Base-by-base conservation (phyloP, 257 asterid species). In the Leptodermis oblonga region DNA sequence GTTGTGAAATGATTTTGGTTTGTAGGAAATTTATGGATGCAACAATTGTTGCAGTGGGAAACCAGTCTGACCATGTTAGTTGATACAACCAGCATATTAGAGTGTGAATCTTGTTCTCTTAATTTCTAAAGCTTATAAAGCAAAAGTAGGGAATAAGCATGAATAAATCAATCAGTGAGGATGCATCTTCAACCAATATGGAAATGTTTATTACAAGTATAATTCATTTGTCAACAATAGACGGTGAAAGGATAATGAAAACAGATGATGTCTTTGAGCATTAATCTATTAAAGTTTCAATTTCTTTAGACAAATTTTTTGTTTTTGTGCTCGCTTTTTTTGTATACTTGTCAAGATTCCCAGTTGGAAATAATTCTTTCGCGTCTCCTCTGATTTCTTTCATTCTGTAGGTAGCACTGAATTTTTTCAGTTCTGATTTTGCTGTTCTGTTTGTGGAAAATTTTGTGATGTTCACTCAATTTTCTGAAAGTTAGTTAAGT, bases 1-100 rank as follows among this genome's bases (percentile, higher is more conserved):
- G 25, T 20, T 59, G 63, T 43, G 43, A 48, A 67, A 48, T 59
- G 67, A 37, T 63, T 51, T 71, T 62, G 18, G 30, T 37, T 49
- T 71, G 62, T 71, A 41, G 70, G 34, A 52, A 36, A 52, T 22
- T 60, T 62, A 62, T 34, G 65, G 36, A 39, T 13, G 65, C 74
- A 58, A 28, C 34, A 30, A 5, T 70, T 70, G 31, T 62, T 71
- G 52, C 69, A 33, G 48, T 71, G 67, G 63, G 22, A 70, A 36
- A 56, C 62, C 61, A 37, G 55, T 62, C 61, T 71, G 41, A 51
- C 54, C 55, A 55, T 42, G 31, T 55, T 69, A 69, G 42, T 59
- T 59, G 43, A 59, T 33, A 69, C 65, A 69, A 42, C 36, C 42
- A 55, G 39, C 45, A 42, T 22, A 3, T 69, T 55, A 59, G 55